Conservation (phyloP, 2,329 filamentous ascomycete species). For the Chlorencoelia australis region DNA sequence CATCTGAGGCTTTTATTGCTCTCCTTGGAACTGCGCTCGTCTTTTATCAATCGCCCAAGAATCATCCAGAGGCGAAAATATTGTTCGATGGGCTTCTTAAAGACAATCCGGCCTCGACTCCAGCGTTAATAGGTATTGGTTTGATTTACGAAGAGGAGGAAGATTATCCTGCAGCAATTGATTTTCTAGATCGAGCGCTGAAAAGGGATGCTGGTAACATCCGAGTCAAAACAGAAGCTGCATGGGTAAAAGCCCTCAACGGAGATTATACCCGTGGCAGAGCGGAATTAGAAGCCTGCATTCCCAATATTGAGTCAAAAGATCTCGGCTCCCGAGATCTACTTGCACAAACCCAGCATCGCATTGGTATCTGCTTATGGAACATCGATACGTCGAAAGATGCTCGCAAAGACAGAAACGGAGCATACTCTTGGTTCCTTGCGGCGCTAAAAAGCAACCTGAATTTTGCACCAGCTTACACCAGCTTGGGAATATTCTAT, state of each 20-base stretch:
- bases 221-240: conserved; percentile 73
- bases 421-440: conserved; percentile 77
- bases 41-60: conserved; percentile 78
- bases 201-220: conserved; percentile 64
- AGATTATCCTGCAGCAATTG: conserved; percentile 71
- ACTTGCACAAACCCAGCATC: conserved; percentile 77
- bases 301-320: conserved; percentile 54
- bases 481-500: conserved; percentile 82
- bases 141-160: conserved; percentile 90
- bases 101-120: conserved; percentile 65
- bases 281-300: conserved; percentile 58
- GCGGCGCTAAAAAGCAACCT: conserved; percentile 76
- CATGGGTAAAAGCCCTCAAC: conserved; percentile 82
- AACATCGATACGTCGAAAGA: conserved; percentile 64
- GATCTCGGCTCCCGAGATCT: conserved; percentile 55
- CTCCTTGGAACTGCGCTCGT: conserved; percentile 81
- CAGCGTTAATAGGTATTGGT: conserved; percentile 80
- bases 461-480: conserved; percentile 84
- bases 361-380: conserved; percentile 82
- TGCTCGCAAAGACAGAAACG: conserved; percentile 68
- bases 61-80: conserved; percentile 79
- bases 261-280: conserved; percentile 63
- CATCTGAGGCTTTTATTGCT: conserved; percentile 62
- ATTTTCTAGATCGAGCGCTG: conserved; percentile 70
- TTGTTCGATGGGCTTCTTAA: conserved; percentile 76